phyloP scores from a whole-genome alignment of 495 filamentous ascomycete species.

The Aspergillus sclerotioniger region DNA sequence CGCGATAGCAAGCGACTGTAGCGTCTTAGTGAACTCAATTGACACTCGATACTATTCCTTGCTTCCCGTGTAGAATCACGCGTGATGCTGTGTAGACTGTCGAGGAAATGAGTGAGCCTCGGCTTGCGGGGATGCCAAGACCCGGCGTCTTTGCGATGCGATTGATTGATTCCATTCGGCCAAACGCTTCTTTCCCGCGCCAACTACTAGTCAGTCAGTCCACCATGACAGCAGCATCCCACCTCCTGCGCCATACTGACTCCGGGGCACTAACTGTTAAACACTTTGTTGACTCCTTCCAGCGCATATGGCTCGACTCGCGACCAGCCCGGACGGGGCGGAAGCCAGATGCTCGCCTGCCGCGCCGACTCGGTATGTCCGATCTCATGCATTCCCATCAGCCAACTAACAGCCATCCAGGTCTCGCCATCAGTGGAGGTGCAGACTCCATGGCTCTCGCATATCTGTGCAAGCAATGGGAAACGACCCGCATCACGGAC shows the following conservation, averaged over 20 bases:
- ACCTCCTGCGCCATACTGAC: conserved; percentile 8
- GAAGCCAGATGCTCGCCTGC: conserved; percentile 16
- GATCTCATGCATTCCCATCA: conserved; percentile 2
- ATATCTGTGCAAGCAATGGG: conserved; percentile 58
- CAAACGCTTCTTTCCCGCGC: background rate
- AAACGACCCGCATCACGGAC: conserved; percentile 16
- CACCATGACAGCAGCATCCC: conserved; percentile 19
- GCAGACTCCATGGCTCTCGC: conserved; percentile 96
- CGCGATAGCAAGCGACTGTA: background rate
- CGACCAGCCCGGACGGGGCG: conserved; percentile 15
- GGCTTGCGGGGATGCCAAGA: background rate
- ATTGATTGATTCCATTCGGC: background rate
- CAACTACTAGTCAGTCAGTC: conserved; percentile 15
- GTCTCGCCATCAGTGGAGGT: conserved; percentile 85
- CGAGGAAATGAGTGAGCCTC: too few relatives aligned
- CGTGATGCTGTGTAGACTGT: too few relatives aligned
- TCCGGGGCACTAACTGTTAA: conserved; percentile 41
- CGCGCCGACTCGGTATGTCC: conserved; percentile 19
- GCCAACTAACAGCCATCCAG: conserved; percentile 38
- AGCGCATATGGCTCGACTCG: conserved; percentile 47
- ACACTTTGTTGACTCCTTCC: conserved; percentile 55
- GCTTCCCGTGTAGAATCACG: too few relatives aligned
- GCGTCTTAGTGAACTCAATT: too few relatives aligned
- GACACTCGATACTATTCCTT: too few relatives aligned
- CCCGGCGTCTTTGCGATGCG: background rate